A percentile compares a stretch with the other conserved stretches of the same genome.
phyloP scores from a whole-genome alignment of 495 filamentous ascomycete genomes.

The Staphylotrichum tortipilum region DNA sequence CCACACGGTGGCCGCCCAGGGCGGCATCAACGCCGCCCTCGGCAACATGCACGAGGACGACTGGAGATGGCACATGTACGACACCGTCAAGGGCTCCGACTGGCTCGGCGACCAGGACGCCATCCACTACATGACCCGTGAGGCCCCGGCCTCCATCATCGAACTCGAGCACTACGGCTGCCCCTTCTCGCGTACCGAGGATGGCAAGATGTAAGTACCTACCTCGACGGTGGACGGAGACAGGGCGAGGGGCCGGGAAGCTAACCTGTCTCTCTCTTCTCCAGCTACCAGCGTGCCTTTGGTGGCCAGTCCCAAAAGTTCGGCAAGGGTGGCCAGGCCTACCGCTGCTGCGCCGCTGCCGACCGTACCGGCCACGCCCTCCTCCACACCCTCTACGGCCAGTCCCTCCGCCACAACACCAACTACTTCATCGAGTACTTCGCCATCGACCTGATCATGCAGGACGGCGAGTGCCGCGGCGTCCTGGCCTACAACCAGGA shows the following conservation, averaged over 20 bases:
- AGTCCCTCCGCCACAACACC: constrained; percentile 92
- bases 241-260: not conserved
- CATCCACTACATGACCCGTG: constrained; percentile 98
- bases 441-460: constrained; percentile 91
- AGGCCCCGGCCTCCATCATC: constrained; percentile 83
- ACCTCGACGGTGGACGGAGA: too few relatives aligned
- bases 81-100: constrained; percentile 97
- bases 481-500: constrained; percentile 97
- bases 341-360: constrained; percentile 89
- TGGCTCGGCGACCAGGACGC: constrained; percentile 98
- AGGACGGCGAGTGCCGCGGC: constrained; percentile 90
- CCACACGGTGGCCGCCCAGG: constrained; percentile 92
- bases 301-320: constrained; percentile 92
- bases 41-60: constrained; percentile 87
- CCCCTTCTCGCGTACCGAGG: constrained; percentile 94
- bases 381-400: constrained; percentile 94
- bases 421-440: constrained; percentile 99
- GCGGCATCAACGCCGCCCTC: constrained; percentile 91
- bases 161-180: constrained; percentile 97
- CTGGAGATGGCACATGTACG: constrained; percentile 99
- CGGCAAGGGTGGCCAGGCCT: constrained; percentile 94
- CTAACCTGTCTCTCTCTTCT: constrained; percentile 4
- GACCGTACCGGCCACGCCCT: constrained; percentile 94
- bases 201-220: constrained; percentile 70
- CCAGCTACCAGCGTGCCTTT: constrained; percentile 85